A percentile compares a stretch with the other conserved stretches of the same genome.
Conservation (phyloP, 2,329 filamentous ascomycete species). For the Ceratocystis cubensis region DNA sequence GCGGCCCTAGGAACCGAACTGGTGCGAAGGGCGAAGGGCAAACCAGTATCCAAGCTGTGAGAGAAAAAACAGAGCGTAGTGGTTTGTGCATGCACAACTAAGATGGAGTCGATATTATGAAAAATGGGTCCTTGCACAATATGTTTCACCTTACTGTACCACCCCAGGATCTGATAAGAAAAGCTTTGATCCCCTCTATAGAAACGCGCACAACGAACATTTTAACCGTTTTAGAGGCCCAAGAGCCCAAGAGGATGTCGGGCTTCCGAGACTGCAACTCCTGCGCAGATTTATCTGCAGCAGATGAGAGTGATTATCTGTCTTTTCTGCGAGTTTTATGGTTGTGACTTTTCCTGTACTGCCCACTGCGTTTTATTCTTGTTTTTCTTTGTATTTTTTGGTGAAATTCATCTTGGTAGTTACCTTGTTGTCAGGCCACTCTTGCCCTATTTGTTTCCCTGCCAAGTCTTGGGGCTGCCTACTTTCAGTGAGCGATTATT, state of each 20-base stretch:
- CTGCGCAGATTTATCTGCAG: too few species aligned
- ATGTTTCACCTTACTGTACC: background rate
- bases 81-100: background rate
- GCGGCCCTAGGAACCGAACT: slow-evolving; percentile 43
- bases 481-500: background rate
- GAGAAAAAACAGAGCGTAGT: background rate
- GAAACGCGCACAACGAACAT: background rate
- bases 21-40: slow-evolving; percentile 33
- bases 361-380: background rate
- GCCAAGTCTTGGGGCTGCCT: background rate
- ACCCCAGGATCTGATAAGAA: slow-evolving; percentile 11
- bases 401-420: background rate
- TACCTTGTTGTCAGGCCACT: background rate
- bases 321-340: background rate
- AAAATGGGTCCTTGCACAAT: background rate
- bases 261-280: background rate
- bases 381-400: background rate
- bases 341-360: background rate
- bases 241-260: background rate
- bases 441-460: background rate
- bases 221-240: background rate
- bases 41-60: slow-evolving; percentile 31
- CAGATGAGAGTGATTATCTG: background rate
- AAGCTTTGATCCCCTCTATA: background rate
- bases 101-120: background rate